Evolutionary conservation across 371 early-diverging fungal genomes (phyloP), one percentile per base, ranked within the genome.

Genomic region (Rhizopus microsporus): DNA sequence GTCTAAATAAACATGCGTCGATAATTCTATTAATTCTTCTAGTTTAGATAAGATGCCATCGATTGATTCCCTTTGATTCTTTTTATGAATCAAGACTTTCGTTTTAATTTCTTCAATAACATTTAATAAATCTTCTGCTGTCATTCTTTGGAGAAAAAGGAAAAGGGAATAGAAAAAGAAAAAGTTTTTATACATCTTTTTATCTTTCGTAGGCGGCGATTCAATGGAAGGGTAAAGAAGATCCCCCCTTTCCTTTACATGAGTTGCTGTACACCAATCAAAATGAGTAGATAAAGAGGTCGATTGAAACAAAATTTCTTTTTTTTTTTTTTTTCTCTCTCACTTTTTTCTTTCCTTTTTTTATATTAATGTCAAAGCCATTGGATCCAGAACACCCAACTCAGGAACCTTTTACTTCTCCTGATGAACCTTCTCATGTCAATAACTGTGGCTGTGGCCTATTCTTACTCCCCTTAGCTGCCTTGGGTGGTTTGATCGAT

Each of bases 1-100:
- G 48, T 67, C 67, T 62, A 56, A 66, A 44, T 64, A 76, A 5
- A 67, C 60, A 54, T 76, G 71, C 37, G 71, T 71, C 31, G 73
- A 71, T 35, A 65, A 56, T 38, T 57, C 52, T n/a, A 76, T 67
- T 7, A 76, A 50, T 15, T 56, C 34, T 10, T 76, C 77, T 16
- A 73, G 33, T 15, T 53, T 17, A 47, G 60, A 56, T 23, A 73
- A 51, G 4, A 65, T 47, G 7, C 12, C 4, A 54, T 69, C 68
- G 23, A 68, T 15, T n/a, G 42, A 15, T 48, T 31, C 7, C 38
- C 17, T 56, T 48, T 56, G 12, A 10, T 40, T 46, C 10, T 43
- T 51, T 3, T 50, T 57, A 51, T 53, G 45, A 8, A 47, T 34
- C 17, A 29, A 48, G 8, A 48, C 34, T 31, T 48, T 53, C 3